These are phyloP conservation scores for Ramalina peruviana DNA, from an alignment of 495 filamentous ascomycete species.

Conservation along the genomic window DNA sequence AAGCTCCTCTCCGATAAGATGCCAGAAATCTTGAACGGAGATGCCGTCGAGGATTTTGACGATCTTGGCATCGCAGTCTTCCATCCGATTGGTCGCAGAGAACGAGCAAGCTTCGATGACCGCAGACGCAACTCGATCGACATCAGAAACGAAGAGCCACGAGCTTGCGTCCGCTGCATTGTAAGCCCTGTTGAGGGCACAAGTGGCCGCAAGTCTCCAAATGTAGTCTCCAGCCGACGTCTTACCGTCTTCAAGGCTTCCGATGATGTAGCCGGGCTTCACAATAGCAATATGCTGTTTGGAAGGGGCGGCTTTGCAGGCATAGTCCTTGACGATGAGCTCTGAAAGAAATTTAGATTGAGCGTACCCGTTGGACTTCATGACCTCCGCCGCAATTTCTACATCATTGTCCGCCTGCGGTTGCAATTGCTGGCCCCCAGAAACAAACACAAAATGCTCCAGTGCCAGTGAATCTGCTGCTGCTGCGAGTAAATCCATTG, in stretches of 20 bases:
- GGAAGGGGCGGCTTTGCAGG: neutral
- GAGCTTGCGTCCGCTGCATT: constrained; percentile 8
- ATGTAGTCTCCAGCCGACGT: constrained; percentile 16
- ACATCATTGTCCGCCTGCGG: constrained; percentile 2
- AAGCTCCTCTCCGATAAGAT: constrained; percentile 11
- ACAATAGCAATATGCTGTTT: constrained; percentile 9
- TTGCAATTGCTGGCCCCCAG: constrained; percentile 16
- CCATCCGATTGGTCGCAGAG: neutral
- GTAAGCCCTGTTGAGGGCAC: constrained; percentile 8
- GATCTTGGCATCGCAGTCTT: neutral
- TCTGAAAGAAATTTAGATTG: constrained; percentile 23
- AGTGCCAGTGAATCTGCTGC: neutral
- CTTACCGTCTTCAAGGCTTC: constrained; percentile 13
- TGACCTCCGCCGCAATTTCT: constrained; percentile 1
- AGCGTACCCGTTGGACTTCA: constrained; percentile 15
- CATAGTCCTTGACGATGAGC: constrained; percentile 11
- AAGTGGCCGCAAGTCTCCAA: constrained; percentile 15
- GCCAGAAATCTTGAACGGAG: constrained; percentile 16
- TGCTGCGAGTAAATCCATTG: constrained; percentile 13
- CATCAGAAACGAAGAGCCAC: constrained; percentile 18
- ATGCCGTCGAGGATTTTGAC: constrained; percentile 17
- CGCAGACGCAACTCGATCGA: constrained; percentile 14
- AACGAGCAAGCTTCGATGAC: neutral
- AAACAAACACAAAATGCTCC: constrained; percentile 15
- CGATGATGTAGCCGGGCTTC: constrained; percentile 20